These are phyloP conservation scores for Asterophora lycoperdoides DNA, from an alignment of 768 basidiomycete genomes.

Conservation along the genomic window DNA sequence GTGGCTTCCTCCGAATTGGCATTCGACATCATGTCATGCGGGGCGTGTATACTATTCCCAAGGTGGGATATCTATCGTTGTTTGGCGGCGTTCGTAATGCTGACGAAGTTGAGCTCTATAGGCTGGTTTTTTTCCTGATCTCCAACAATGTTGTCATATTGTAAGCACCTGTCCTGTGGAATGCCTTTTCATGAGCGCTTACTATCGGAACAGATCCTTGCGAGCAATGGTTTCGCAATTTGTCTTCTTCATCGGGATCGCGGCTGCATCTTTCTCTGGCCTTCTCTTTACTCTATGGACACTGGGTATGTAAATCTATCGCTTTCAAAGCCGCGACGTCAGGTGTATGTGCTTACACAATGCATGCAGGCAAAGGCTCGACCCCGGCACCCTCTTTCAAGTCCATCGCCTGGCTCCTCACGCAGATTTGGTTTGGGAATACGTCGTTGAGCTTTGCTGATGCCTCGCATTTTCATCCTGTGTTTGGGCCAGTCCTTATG, in stretches of 20 bases:
- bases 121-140: conserved; percentile 77
- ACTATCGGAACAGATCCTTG: conserved; percentile 49
- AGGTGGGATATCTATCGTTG: conserved; percentile 38
- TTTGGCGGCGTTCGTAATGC: not conserved
- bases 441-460: conserved; percentile 57
- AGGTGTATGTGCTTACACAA: no score
- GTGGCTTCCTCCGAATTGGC: conserved; percentile 55
- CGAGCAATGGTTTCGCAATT: conserved; percentile 82
- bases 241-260: conserved; percentile 73
- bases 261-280: conserved; percentile 78
- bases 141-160: conserved; percentile 76
- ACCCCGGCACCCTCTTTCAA: conserved; percentile 32
- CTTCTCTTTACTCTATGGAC: conserved; percentile 52
- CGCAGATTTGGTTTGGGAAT: conserved; percentile 85
- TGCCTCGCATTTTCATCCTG: conserved; percentile 56
- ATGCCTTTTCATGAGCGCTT: not conserved
- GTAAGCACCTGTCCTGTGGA: conserved; percentile 36
- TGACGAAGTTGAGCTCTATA: conserved; percentile 15
- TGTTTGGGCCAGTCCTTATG: conserved; percentile 80
- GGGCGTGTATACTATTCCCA: conserved; percentile 82
- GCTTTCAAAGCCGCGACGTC: no score
- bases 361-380: conserved; percentile 25
- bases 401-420: conserved; percentile 77
- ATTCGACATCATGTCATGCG: conserved; percentile 82
- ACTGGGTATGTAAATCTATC: conserved; percentile 24